Percentiles rank a stretch among this genome's conserved stretches.
Evolutionary conservation across 2,329 filamentous ascomycete species (phyloP).

Genomic region (Fusarium praegraminearum): DNA sequence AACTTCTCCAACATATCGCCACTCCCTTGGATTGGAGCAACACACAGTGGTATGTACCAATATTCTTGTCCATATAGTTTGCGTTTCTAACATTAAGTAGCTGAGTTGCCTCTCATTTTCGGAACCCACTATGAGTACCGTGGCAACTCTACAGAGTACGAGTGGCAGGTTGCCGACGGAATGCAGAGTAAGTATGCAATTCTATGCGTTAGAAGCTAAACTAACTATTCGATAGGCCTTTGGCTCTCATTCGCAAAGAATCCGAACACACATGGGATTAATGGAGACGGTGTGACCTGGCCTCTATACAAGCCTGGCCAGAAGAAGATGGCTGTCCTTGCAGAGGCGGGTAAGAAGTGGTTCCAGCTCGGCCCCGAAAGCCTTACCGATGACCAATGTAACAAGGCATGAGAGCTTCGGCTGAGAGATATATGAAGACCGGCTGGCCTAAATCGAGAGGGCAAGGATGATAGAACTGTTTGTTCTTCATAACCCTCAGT

Average conservation of each 20-base stretch:
- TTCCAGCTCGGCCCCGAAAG: background rate
- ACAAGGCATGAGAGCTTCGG: background rate
- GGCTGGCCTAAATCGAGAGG: background rate
- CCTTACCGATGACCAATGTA: background rate
- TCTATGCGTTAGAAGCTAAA: rapidly evolving
- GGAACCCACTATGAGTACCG: conserved; percentile 25
- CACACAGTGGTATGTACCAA: background rate
- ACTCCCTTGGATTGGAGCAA: conserved; percentile 13
- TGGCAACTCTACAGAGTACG: conserved; percentile 14
- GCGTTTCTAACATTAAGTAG: background rate
- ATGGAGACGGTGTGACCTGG: background rate
- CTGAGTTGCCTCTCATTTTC: conserved; percentile 11
- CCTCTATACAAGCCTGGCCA: background rate
- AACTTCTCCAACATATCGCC: conserved; percentile 24
- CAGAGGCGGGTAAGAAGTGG: conserved; percentile 11
- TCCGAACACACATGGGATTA: background rate
- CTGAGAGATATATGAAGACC: rapidly evolving
- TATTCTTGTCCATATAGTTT: rapidly evolving
- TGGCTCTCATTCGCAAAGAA: conserved; percentile 16
- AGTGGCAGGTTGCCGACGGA: conserved; percentile 13
- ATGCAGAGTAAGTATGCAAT: background rate
- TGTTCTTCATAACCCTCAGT: background rate
- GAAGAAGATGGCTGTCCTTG: conserved; percentile 6
- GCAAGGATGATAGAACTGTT: no score
- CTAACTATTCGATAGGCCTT: background rate